Conservation (phyloP, 768 basidiomycete genomes). For the Tulasnella sp. region DNA sequence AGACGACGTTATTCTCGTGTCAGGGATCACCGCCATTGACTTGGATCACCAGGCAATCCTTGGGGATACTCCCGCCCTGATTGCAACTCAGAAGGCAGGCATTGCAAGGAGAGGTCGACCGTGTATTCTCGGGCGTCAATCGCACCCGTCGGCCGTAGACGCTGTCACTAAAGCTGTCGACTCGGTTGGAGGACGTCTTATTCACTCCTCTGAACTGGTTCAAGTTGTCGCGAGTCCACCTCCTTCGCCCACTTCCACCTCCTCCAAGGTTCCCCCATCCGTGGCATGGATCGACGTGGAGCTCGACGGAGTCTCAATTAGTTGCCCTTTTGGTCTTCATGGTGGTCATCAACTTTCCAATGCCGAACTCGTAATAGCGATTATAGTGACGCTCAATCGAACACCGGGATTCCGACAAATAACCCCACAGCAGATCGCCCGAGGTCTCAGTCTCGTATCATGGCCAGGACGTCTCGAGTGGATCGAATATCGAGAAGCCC, state of each 20-base stretch:
- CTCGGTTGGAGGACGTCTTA: constrained; percentile 31
- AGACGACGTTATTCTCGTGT: constrained; percentile 53
- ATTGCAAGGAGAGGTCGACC: constrained; percentile 56
- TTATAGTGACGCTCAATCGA: constrained; percentile 47
- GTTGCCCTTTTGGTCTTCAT: constrained; percentile 48
- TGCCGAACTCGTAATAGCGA: constrained; percentile 52
- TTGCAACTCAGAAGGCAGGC: constrained; percentile 72
- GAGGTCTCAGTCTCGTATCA: constrained; percentile 44
- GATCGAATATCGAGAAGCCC: constrained; percentile 19
- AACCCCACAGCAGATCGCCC: constrained; percentile 36
- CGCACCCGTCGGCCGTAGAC: constrained; percentile 28
- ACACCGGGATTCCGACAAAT: constrained; percentile 33
- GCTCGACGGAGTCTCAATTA: constrained; percentile 21
- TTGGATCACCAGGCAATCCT: constrained; percentile 90
- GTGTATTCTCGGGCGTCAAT: constrained; percentile 59
- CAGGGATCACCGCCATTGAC: constrained; percentile 78
- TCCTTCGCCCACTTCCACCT: neutral
- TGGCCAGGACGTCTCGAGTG: constrained; percentile 85
- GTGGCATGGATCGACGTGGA: neutral
- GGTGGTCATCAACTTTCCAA: constrained; percentile 84
- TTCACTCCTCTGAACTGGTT: constrained; percentile 19
- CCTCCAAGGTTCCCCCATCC: neutral
- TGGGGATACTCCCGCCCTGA: constrained; percentile 59
- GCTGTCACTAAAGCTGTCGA: constrained; percentile 36
- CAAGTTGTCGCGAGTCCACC: neutral